Percentiles rank a stretch among this genome's conserved stretches.
Conservation (phyloP, 2,329 filamentous ascomycete genomes). For the Exophiala bonariae region DNA sequence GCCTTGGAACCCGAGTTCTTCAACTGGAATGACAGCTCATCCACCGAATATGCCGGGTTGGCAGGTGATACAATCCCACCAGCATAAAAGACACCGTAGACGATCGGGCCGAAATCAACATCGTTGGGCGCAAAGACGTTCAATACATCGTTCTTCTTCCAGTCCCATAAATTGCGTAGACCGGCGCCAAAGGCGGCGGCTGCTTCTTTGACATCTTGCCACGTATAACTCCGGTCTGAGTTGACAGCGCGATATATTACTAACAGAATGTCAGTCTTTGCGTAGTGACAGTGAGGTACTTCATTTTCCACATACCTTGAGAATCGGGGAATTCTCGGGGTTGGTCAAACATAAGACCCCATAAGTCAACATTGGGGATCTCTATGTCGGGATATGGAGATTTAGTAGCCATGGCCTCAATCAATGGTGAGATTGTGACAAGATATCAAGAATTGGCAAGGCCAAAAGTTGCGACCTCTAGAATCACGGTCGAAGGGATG, state of each 20-base stretch:
- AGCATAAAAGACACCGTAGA: constrained; percentile 80
- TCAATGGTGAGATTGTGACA: too few relatives aligned
- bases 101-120: constrained; percentile 76
- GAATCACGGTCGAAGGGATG: too few relatives aligned
- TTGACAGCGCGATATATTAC: constrained; percentile 27
- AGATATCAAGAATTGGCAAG: too few relatives aligned
- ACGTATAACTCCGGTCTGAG: constrained; percentile 71
- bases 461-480: too few relatives aligned
- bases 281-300: too few relatives aligned
- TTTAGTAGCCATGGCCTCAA: constrained; percentile 72
- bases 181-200: constrained; percentile 77
- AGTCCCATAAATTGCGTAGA: constrained; percentile 71
- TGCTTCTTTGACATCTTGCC: constrained; percentile 62
- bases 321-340: constrained; percentile 25
- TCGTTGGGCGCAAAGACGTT: constrained; percentile 81
- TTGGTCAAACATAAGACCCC: constrained; percentile 56
- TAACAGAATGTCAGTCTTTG: too few relatives aligned
- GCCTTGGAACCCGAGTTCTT: constrained; percentile 73
- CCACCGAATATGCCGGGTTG: constrained; percentile 81
- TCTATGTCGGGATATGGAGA: constrained; percentile 65
- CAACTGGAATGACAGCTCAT: constrained; percentile 83
- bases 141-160: constrained; percentile 81
- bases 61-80: constrained; percentile 79
- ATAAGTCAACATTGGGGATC: constrained; percentile 75
- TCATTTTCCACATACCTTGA: too few relatives aligned